Conservation (phyloP, 371 early-diverging fungal genomes). For the Nematocida ironsii region DNA sequence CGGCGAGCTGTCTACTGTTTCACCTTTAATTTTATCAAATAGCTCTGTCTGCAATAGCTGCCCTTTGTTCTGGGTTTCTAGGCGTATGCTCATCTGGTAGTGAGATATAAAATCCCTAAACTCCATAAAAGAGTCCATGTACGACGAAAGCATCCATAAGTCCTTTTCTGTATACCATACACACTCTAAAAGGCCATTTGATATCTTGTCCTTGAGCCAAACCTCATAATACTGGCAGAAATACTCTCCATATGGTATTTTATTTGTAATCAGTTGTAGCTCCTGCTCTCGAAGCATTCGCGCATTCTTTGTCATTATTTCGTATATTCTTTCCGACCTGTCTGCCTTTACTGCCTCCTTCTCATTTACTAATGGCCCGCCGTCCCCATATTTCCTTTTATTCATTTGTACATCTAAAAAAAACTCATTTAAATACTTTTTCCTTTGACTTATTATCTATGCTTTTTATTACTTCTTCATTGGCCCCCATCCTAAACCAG, state of each 20-base stretch:
- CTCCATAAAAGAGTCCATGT: slow-evolving; percentile 45
- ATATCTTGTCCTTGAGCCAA: slow-evolving; percentile 20
- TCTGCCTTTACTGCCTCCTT: background rate
- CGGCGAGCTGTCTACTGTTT: background rate
- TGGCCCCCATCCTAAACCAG: slow-evolving; percentile 49
- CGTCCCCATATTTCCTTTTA: slow-evolving; percentile 37
- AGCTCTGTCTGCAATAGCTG: slow-evolving; percentile 31
- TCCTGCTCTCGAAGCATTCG: slow-evolving; percentile 43
- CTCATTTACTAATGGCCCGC: background rate
- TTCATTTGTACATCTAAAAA: slow-evolving; percentile 36
- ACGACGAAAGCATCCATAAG: background rate
- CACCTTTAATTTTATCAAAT: slow-evolving; percentile 26
- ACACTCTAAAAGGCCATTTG: slow-evolving; percentile 13
- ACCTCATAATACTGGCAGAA: slow-evolving; percentile 35
- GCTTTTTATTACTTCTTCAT: slow-evolving; percentile 23
- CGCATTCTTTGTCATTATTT: background rate
- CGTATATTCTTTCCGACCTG: slow-evolving; percentile 2
- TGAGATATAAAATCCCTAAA: slow-evolving; percentile 54
- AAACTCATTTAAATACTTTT: slow-evolving; percentile 25
- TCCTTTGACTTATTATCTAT: background rate
- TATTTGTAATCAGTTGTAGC: background rate
- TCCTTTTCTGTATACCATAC: slow-evolving; percentile 36
- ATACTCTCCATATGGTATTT: slow-evolving; percentile 30
- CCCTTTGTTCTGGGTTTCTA: slow-evolving; percentile 1
- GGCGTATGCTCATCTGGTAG: background rate